Evolutionary conservation across 805 yeast genomes (phyloP).

Genomic region (Candida fluviatilis): DNA sequence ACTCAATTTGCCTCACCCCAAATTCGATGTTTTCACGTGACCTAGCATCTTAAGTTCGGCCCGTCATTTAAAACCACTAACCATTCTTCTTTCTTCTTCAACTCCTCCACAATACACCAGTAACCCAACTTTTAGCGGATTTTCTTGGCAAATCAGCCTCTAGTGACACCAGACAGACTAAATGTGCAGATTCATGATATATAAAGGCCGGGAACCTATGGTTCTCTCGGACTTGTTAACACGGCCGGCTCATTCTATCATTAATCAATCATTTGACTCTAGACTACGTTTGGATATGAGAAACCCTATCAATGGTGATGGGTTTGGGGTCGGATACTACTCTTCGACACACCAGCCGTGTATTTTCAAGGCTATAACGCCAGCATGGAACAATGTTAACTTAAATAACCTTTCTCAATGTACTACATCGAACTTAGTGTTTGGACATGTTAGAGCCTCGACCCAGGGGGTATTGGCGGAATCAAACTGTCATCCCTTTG

Average conservation of each 20-base stretch:
- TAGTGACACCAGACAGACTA: too few species aligned
- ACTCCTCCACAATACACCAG: too few species aligned
- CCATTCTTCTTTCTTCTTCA: too few species aligned
- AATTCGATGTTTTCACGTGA: slow-evolving; percentile 1
- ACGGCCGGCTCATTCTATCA: slow-evolving; percentile 94
- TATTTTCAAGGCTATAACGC: slow-evolving; percentile 91
- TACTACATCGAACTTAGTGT: slow-evolving; percentile 78
- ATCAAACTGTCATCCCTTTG: slow-evolving; percentile 96
- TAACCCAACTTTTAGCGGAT: too few species aligned
- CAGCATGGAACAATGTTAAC: slow-evolving; percentile 96
- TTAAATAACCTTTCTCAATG: slow-evolving; percentile 81
- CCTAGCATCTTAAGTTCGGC: too few species aligned
- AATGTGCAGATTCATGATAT: slow-evolving; percentile 93
- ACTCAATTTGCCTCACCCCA: too few species aligned
- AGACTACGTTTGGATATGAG: slow-evolving; percentile 81
- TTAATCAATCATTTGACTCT: slow-evolving; percentile 92
- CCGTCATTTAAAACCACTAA: too few species aligned
- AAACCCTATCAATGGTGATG: slow-evolving; percentile 96
- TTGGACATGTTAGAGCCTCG: slow-evolving; percentile 95
- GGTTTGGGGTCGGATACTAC: slow-evolving; percentile 96
- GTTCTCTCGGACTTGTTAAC: slow-evolving; percentile 82
- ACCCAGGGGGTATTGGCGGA: slow-evolving; percentile 93
- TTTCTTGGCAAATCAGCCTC: too few species aligned
- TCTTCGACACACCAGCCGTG: slow-evolving; percentile 67
- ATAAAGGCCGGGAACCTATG: slow-evolving; percentile 87